Evolutionary conservation across 805 yeast genomes (phyloP), one percentile per base, ranked within the genome.

Genomic region (Pichia gijzeniarum): DNA sequence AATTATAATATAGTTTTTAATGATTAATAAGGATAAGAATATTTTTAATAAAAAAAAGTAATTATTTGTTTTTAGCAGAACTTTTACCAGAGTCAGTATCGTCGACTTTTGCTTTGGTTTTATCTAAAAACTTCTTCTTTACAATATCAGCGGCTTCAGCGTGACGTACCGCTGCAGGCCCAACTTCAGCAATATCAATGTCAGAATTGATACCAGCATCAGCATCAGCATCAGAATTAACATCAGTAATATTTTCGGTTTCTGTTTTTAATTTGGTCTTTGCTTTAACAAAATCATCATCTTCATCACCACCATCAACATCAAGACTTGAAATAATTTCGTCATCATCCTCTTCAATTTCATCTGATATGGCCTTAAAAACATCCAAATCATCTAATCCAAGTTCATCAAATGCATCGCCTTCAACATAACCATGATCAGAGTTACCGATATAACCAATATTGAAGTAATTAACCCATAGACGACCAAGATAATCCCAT

Each of bases 391-490:
- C 50, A 41, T 55, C 60, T 21, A 61, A 48, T 17, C 62, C 62
- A 34, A 61, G 48, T 39, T 61, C 65, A 48, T 61, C 65, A 43
- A 46, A 57, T 3, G 59, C 59, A 34, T 59, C 64, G 48, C 61
- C 65, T 48, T 61, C 65, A 41, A 55, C 53, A 35, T 55, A 56
- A 9, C 64, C 65, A 4, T 48, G 40, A 48, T 60, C 64, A 4
- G 55, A 39, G 36, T 51, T 52, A 5, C 51, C 56, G 12, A 53
- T 48, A 21, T 52, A 47, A 14, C 57, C 64, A 16, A 52, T 40
- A 19, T 58, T 61, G 47, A 66, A 72, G 44, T 64, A 65, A 17
- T 68, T 63, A 34, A 74, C 74, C 84, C 84, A 79, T 7, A 77
- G 52, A 38, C 71, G 73, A 34, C 81, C 82, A 40, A 71, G 62